Conservation (phyloP, 176 grass and related monocot genomes). For the Bolboschoenus planiculmis region DNA sequence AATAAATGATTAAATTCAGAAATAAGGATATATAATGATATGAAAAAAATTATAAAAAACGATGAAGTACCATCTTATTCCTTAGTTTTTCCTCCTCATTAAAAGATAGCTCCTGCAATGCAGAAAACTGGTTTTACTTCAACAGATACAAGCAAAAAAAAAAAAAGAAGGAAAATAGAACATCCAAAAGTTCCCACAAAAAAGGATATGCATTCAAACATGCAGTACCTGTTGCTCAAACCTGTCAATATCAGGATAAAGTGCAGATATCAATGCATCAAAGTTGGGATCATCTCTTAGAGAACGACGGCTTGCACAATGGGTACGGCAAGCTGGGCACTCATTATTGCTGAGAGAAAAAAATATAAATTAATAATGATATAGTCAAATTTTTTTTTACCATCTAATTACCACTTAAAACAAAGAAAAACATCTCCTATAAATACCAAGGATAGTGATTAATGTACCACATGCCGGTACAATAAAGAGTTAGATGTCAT, state of each 20-base stretch:
- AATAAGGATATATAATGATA: background rate
- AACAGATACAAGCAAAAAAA: background rate
- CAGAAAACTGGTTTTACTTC: background rate
- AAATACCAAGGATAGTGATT: background rate
- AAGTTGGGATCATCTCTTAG: slow-evolving; percentile 78
- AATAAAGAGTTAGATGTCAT: background rate
- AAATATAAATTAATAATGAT: background rate
- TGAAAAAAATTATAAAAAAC: background rate
- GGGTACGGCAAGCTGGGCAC: slow-evolving; percentile 64
- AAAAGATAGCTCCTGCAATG: slow-evolving; percentile 60
- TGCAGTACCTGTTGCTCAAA: slow-evolving; percentile 60
- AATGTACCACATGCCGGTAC: background rate
- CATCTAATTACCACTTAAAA: background rate
- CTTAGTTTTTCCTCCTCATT: slow-evolving; percentile 54
- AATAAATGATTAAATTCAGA: background rate
- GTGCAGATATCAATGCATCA: slow-evolving; percentile 58
- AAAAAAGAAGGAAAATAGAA: background rate
- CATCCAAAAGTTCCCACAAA: background rate
- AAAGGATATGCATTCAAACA: background rate
- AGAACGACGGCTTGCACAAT: slow-evolving; percentile 82
- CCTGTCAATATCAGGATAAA: slow-evolving; percentile 79
- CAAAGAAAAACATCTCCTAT: background rate
- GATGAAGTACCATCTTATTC: slow-evolving; percentile 49
- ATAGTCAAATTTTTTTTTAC: background rate
- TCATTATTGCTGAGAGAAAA: slow-evolving; percentile 55